Percentiles rank a stretch among this genome's conserved stretches.
phyloP scores from a whole-genome alignment of 352 stramenopile species.

The Globisporangium paddicum region DNA sequence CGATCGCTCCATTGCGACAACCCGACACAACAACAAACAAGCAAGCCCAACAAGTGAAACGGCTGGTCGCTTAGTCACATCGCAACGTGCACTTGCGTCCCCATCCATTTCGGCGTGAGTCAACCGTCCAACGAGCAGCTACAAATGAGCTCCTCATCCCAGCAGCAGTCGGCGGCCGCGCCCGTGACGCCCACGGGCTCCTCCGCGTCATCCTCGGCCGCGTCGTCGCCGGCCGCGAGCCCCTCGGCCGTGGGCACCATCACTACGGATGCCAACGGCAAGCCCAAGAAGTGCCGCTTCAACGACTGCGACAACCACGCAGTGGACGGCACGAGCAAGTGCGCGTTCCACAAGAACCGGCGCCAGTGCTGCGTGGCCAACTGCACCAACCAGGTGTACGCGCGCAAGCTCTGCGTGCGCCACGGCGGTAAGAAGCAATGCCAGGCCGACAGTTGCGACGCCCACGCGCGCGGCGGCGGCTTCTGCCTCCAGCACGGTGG shows the following conservation, averaged over 20 bases:
- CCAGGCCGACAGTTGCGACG: conserved; percentile 66
- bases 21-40: conserved; percentile 2
- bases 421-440: conserved; percentile 81
- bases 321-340: conserved; percentile 71
- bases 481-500: conserved; percentile 78
- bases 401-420: conserved; percentile 75
- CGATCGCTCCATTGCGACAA: conserved; percentile 11
- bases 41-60: too few species aligned
- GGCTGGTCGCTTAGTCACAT: conserved; percentile 8
- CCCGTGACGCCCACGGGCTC: conserved; percentile 8
- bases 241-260: conserved; percentile 3
- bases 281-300: conserved; percentile 68
- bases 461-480: conserved; percentile 60
- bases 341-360: conserved; percentile 81
- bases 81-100: conserved; percentile 6
- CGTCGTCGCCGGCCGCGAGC: conserved; percentile 12
- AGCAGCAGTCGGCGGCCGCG: background rate
- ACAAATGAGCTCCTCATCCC: background rate
- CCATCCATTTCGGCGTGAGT: background rate
- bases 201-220: conserved; percentile 9
- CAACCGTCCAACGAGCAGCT: background rate
- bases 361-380: conserved; percentile 74
- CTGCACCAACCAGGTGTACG: conserved; percentile 84
- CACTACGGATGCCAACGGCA: conserved; percentile 19
- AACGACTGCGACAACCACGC: conserved; percentile 77